Evolutionary conservation across 108 stramenopile genomes (phyloP), one percentile per base, ranked within the genome.

Genomic region (Skeletonema menzelii): DNA sequence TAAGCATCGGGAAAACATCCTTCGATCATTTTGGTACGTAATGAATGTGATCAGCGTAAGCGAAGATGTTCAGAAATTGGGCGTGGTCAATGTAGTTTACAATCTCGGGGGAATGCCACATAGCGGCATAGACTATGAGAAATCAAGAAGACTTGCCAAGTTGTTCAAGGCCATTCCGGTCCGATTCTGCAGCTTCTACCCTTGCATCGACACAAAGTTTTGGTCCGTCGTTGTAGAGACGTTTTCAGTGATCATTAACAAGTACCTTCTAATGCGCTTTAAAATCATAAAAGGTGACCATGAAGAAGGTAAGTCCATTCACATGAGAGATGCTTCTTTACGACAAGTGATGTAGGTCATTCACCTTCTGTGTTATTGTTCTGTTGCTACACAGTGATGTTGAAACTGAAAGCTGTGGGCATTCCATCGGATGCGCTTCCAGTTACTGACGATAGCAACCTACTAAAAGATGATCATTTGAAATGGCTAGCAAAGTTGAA

Each of bases 1-100:
- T 8, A 65, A 65, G 15, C 8, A 46, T 27, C 59, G 59, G 59
- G 59, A 60, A 32, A 60, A 60, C 59, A 31, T 60, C 0, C 11
- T 70, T 2, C 31, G 69, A 27, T 27, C 42, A 17, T 40, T 42
- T 76, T 76, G 69, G 69, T 76, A 76, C 8, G 32, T 76, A 15
- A 31, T 19, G 20, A 42, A 76, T 32, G 27, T 28, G 12, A 31
- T 70, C n/a, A 31, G 56, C 6, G 46, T 30, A 34, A 34, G 62
- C 24, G 40, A 40, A 47, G 59, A 61, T 20, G 69, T 47, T 28
- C 75, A 76, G 44, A 70, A 70, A 19, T 19, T 70, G 0, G 75
- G 75, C 17, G 69, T 76, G 17, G 42, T 63, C 13, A 76, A 70
- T 55, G 69, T 76, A 12, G 75, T 76, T n/a, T 76, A 76, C 46